These are phyloP conservation scores for Macroventuria anomochaeta DNA, from an alignment of 2,329 filamentous ascomycete species.

Conservation along the genomic window DNA sequence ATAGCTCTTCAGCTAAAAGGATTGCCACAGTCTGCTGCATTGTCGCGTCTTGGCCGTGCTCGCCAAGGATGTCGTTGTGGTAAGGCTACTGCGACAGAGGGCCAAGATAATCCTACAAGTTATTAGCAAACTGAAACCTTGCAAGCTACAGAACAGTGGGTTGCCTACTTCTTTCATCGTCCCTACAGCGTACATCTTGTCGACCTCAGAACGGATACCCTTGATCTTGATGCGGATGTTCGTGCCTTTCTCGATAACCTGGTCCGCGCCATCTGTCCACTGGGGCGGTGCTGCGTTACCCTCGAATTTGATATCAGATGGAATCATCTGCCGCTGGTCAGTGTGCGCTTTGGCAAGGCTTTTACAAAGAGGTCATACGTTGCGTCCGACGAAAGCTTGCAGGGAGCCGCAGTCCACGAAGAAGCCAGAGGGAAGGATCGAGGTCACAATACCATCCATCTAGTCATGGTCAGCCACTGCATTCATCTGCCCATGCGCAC, in stretches of 20 bases:
- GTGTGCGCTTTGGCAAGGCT: conserved; percentile 8
- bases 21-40: neutral
- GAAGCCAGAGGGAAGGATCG: conserved; percentile 90
- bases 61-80: conserved; percentile 1
- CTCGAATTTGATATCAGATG: conserved; percentile 90
- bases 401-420: conserved; percentile 83
- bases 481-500: neutral
- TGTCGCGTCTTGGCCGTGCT: neutral
- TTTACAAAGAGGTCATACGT: conserved; percentile 63
- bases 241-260: conserved; percentile 90
- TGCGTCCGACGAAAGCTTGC: conserved; percentile 78
- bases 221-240: conserved; percentile 94
- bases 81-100: conserved; percentile 39
- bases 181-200: conserved; percentile 94
- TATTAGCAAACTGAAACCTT: conserved; percentile 20
- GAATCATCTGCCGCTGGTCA: conserved; percentile 72
- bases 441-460: conserved; percentile 93
- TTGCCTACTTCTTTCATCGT: conserved; percentile 80
- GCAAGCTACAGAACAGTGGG: neutral
- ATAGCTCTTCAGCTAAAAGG: neutral
- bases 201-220: conserved; percentile 90
- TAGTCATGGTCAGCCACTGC: conserved; percentile 51
- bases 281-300: conserved; percentile 95
- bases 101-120: conserved; percentile 49
- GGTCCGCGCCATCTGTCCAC: conserved; percentile 93